Evolutionary conservation across 495 filamentous ascomycete species (phyloP).

Genomic region (Aspergillus cavernicola): DNA sequence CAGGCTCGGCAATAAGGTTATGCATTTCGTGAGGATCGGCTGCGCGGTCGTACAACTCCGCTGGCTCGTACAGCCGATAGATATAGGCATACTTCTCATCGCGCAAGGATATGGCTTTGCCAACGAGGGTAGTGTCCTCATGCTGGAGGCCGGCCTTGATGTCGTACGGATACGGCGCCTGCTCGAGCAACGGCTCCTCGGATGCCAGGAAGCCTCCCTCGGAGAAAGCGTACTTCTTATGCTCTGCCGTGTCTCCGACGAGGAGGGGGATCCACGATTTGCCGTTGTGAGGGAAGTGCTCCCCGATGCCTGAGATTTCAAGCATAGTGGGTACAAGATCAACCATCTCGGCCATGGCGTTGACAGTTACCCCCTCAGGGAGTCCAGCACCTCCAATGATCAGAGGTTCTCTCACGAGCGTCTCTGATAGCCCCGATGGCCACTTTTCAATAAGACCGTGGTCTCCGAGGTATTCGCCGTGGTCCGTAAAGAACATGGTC

Average conservation of each 20-base stretch:
- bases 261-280: constrained; percentile 20
- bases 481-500: constrained; percentile 26
- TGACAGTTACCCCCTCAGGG: constrained; percentile 17
- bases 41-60: constrained; percentile 23
- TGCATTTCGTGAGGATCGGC: constrained; percentile 21
- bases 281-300: constrained; percentile 24
- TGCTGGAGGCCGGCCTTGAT: constrained; percentile 26
- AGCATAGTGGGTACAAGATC: constrained; percentile 28
- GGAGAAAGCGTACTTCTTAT: constrained; percentile 24
- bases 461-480: constrained; percentile 27
- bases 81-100: constrained; percentile 21
- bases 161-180: constrained; percentile 27
- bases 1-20: constrained; percentile 19
- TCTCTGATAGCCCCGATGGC: constrained; percentile 25
- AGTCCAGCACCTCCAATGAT: constrained; percentile 29
- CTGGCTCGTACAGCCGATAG: constrained; percentile 26
- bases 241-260: constrained; percentile 9
- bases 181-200: constrained; percentile 26
- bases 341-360: constrained; percentile 29
- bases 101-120: constrained; percentile 24
- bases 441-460: constrained; percentile 30
- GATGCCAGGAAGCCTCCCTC: constrained; percentile 23
- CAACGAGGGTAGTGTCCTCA: constrained; percentile 23
- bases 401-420: constrained; percentile 24
- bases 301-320: constrained; percentile 20